Conservation (phyloP, 2,329 filamentous ascomycete genomes). For the Diaporthe batatas region DNA sequence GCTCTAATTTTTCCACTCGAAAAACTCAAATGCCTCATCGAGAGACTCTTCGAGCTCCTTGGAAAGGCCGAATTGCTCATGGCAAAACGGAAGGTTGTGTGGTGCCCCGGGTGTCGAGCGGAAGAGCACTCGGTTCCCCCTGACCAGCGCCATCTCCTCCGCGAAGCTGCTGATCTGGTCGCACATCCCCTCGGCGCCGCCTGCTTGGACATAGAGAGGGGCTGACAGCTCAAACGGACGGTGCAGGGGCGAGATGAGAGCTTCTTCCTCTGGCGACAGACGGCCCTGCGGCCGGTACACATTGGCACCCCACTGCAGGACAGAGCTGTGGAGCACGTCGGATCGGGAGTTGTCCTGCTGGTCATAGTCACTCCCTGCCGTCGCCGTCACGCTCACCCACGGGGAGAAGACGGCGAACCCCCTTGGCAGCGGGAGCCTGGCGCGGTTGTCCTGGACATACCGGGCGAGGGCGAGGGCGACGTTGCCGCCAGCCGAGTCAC, state of each 20-base stretch:
- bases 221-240: conserved; percentile 44
- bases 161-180: conserved; percentile 43
- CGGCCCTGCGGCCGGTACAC: conserved; percentile 42
- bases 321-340: conserved; percentile 42
- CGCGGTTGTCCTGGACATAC: conserved; percentile 39
- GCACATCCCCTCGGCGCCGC: conserved; percentile 43
- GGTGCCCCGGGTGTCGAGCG: conserved; percentile 9
- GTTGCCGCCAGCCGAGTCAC: conserved; percentile 41
- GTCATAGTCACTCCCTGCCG: conserved; percentile 21
- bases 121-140: conserved; percentile 26
- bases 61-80: conserved; percentile 9
- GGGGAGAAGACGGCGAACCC: conserved; percentile 28
- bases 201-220: conserved; percentile 45
- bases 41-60: conserved; percentile 10
- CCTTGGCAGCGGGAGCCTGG: conserved; percentile 32
- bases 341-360: background rate
- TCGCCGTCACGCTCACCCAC: conserved; percentile 18
- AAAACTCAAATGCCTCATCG: conserved; percentile 6
- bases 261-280: conserved; percentile 33
- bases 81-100: conserved; percentile 21
- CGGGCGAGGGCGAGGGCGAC: conserved; percentile 46
- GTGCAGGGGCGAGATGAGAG: conserved; percentile 45
- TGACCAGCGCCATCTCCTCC: conserved; percentile 42
- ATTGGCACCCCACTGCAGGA: conserved; percentile 46
- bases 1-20: background rate